phyloP scores from a whole-genome alignment of 768 basidiomycete genomes.

The Mycena polygramma region DNA sequence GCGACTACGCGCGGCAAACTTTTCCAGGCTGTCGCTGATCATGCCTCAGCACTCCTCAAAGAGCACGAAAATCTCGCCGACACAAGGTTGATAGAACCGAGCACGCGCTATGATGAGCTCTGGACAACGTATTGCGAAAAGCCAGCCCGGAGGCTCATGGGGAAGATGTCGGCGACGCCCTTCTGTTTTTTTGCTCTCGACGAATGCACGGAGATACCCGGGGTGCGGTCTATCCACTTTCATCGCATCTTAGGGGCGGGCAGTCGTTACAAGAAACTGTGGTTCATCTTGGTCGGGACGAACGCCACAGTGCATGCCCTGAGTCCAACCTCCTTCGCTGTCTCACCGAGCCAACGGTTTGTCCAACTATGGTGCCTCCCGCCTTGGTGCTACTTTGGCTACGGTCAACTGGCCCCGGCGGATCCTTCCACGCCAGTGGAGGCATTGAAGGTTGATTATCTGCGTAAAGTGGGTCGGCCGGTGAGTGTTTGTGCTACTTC shows the following conservation, averaged over 20 bases:
- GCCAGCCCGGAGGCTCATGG: neutral
- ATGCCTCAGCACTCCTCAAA: neutral
- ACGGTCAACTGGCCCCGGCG: neutral
- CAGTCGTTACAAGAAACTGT: neutral
- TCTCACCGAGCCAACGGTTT: neutral
- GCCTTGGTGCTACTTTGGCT: conserved; percentile 8
- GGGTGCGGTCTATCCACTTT: neutral
- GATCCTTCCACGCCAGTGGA: neutral
- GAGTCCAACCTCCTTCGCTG: neutral
- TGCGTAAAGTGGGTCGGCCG: conserved; percentile 2
- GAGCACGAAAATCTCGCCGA: too few species aligned
- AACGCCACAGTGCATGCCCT: neutral
- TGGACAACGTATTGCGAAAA: neutral
- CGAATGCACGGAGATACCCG: conserved; percentile 5
- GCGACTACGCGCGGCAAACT: neutral
- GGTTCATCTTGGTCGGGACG: conserved; percentile 1
- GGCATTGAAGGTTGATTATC: neutral
- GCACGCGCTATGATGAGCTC: neutral
- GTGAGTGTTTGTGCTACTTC: neutral
- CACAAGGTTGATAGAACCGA: neutral
- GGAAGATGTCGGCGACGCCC: neutral
- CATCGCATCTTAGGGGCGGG: neutral
- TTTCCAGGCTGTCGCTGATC: neutral
- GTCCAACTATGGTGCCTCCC: neutral
- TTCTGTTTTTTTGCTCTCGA: conserved; percentile 14